These are phyloP conservation scores for Lactarius deliciosus DNA, from an alignment of 768 basidiomycete species.

Conservation along the genomic window DNA sequence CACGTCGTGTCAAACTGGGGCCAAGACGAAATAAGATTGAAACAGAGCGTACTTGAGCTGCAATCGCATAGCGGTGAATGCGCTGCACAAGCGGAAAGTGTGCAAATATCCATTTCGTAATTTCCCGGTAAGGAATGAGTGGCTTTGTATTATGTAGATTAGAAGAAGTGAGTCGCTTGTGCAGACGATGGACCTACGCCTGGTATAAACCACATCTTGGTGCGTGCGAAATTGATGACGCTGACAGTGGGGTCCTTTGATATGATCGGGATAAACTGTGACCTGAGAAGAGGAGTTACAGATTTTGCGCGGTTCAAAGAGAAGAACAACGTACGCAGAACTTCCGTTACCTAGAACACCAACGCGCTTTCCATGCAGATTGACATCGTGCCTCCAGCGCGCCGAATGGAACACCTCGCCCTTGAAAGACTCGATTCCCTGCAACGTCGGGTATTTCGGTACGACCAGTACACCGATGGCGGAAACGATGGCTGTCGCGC, in stretches of 20 bases:
- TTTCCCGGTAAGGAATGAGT: constrained; percentile 42
- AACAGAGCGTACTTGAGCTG: constrained; percentile 41
- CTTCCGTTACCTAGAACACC: constrained; percentile 65
- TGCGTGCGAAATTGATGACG: constrained; percentile 55
- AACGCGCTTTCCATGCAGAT: constrained; percentile 51
- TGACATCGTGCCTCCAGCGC: constrained; percentile 52
- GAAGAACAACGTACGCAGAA: constrained; percentile 42
- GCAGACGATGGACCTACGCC: constrained; percentile 38
- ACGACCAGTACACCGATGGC: constrained; percentile 34
- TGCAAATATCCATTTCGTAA: constrained; percentile 52
- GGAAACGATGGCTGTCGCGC: constrained; percentile 34
- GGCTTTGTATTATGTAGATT: not conserved
- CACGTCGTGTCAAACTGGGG: not conserved
- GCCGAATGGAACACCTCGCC: constrained; percentile 59
- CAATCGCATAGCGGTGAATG: constrained; percentile 46
- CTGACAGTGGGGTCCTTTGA: constrained; percentile 47
- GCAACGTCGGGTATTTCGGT: constrained; percentile 33
- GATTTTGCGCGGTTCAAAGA: not conserved
- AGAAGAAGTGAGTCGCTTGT: not conserved
- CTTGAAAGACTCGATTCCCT: constrained; percentile 41
- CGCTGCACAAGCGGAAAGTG: constrained; percentile 50
- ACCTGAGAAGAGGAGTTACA: not conserved
- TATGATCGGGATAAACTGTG: constrained; percentile 56
- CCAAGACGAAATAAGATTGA: not conserved
- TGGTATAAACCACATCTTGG: constrained; percentile 55